Percentiles rank a stretch among this genome's conserved stretches.
phyloP scores from a whole-genome alignment of 2,329 filamentous ascomycete species.

The Lachnellula arida region DNA sequence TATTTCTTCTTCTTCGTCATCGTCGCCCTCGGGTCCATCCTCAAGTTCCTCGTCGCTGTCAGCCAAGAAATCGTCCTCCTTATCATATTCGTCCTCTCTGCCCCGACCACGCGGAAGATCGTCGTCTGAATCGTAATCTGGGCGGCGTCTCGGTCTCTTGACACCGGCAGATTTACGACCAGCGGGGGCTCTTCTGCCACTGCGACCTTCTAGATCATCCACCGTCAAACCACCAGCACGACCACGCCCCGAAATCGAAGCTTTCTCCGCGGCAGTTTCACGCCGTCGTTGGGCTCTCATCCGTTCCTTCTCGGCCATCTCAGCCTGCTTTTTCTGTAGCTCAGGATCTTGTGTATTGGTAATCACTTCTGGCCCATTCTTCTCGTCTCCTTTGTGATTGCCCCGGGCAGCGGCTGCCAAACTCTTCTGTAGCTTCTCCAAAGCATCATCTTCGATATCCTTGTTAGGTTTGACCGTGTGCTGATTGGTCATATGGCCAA shows the following conservation, averaged over 20 bases:
- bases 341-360: constrained; percentile 70
- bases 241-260: constrained; percentile 33
- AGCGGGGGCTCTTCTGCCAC: constrained; percentile 43
- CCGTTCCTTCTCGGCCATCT: constrained; percentile 69
- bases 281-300: constrained; percentile 60
- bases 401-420: constrained; percentile 60
- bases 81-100: constrained; percentile 70
- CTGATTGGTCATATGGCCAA: constrained; percentile 71
- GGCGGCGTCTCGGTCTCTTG: constrained; percentile 49
- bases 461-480: constrained; percentile 65
- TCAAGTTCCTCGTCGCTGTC: constrained; percentile 67
- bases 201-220: constrained; percentile 62
- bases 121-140: constrained; percentile 74
- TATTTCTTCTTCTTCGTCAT: constrained; percentile 34
- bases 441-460: constrained; percentile 64
- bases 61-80: constrained; percentile 75
- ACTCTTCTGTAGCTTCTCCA: constrained; percentile 62
- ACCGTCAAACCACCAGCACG: constrained; percentile 58
- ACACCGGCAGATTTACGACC: constrained; percentile 51
- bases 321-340: constrained; percentile 67
- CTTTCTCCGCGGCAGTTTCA: constrained; percentile 61
- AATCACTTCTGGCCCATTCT: constrained; percentile 61
- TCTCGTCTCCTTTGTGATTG: constrained; percentile 46
- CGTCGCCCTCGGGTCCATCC: constrained; percentile 55
- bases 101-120: constrained; percentile 54